Percentiles rank a stretch among this genome's conserved stretches.
Conservation (phyloP, 768 basidiomycete genomes). For the Pholiota molesta region DNA sequence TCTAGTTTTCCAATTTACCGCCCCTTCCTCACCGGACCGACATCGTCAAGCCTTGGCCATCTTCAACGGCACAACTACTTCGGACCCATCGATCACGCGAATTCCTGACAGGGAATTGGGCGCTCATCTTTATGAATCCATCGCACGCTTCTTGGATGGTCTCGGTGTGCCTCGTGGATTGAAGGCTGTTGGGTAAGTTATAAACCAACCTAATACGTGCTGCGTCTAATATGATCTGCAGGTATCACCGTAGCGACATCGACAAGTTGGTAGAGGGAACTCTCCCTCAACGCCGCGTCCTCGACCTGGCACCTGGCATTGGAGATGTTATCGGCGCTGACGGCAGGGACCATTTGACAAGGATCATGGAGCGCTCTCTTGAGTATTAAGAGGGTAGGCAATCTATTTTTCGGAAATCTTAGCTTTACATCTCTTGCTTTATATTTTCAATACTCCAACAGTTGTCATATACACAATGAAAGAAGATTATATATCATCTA, state of each 20-base stretch:
- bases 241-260: slow-evolving; percentile 70
- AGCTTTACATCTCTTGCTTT: neutral
- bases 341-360: slow-evolving; percentile 78
- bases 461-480: neutral
- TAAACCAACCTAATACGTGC: neutral
- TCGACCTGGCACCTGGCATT: slow-evolving; percentile 92
- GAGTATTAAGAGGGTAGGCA: slow-evolving; percentile 58
- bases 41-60: slow-evolving; percentile 89
- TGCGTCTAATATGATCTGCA: slow-evolving; percentile 18
- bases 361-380: slow-evolving; percentile 78
- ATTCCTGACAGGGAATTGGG: slow-evolving; percentile 84
- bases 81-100: slow-evolving; percentile 69
- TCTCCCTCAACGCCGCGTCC: slow-evolving; percentile 86
- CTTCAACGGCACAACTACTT: slow-evolving; percentile 67
- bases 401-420: neutral
- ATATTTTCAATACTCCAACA: neutral
- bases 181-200: slow-evolving; percentile 68
- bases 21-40: slow-evolving; percentile 89
- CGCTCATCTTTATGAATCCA: slow-evolving; percentile 77
- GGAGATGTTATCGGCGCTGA: slow-evolving; percentile 83
- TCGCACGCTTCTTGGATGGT: slow-evolving; percentile 84
- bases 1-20: slow-evolving; percentile 91
- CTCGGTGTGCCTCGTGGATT: slow-evolving; percentile 87
- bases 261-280: slow-evolving; percentile 86
- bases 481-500: neutral